Base-by-base conservation (phyloP, 129 eudicot species). In the Saposhnikovia divaricata region DNA sequence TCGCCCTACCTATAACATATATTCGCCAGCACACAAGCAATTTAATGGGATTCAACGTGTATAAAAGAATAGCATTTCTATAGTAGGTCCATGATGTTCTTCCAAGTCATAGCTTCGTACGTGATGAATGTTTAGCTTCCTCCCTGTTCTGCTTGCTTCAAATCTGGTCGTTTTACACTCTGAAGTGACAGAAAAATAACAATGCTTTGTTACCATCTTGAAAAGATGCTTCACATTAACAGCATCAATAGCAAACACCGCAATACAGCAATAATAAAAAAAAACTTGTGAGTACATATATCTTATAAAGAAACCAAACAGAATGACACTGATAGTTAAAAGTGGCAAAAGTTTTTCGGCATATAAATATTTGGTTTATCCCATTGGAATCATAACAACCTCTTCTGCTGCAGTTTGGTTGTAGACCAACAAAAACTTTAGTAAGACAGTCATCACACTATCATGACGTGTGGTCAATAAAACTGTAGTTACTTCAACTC, bases 1-100 rank as follows among this genome's bases (percentile, higher is more conserved):
- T 46, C 2, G 18, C 34, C 77, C 42, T 11, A 25, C n/a, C 78
- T 74, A 11, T 74, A 23, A 25, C 59, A 25, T 43, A 27, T n/a
- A 46, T 46, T 78, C 48, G 77, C 80, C 55, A 83, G 34, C 39
- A 80, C 31, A 80, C 55, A 23, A 73, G 61, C 71, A 77, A 80
- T 72, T 74, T 78, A 69, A 78, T 75, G 85, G 55, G 19, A 82
- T 85, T 79, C 83, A 69, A 80, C 86, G 84, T 83, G 81, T 84
- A 84, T 72, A 76, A 82, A 84, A 81, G 66, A 84, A 77, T 23
- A 25, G 80, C 71, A 77, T 23, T 53, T 39, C 13, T 16, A 28
- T 77, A 77, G 66, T 55, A 37, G 25, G 39, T 57, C 71, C 9
- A 25, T 43, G n/a, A 53, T 39, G 48, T 42, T 16, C 59, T 40